A percentile compares a stretch with the other conserved stretches of the same genome.
Evolutionary conservation across 140 eudicot species (phyloP).

Genomic region (Oenanthe javanica): DNA sequence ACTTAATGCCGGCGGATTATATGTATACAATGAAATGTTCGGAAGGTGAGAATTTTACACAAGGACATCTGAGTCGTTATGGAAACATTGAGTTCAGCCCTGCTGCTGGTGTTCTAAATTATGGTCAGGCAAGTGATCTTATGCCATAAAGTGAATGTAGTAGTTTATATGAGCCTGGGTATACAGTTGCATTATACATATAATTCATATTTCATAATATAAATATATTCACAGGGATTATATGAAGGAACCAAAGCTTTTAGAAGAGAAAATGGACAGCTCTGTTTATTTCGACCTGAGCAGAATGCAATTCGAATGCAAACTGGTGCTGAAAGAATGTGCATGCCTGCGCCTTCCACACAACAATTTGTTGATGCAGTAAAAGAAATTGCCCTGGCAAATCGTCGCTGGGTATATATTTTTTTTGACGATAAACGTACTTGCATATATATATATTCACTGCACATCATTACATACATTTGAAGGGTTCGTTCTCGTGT

Average conservation of each 20-base stretch:
- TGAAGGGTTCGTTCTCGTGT: neutral
- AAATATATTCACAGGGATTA: constrained; percentile 44
- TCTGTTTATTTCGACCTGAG: constrained; percentile 71
- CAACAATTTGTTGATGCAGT: constrained; percentile 75
- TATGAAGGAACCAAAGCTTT: constrained; percentile 83
- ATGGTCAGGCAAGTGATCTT: constrained; percentile 38
- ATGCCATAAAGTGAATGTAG: neutral
- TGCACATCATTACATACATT: neutral
- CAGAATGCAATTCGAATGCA: constrained; percentile 85
- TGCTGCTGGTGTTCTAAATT: constrained; percentile 45
- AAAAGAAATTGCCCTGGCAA: constrained; percentile 67
- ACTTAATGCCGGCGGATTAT: constrained; percentile 27
- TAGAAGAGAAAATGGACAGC: constrained; percentile 54
- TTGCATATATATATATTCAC: constrained; percentile 22
- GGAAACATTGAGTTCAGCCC: constrained; percentile 46
- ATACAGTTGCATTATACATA: neutral
- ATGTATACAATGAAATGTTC: constrained; percentile 40
- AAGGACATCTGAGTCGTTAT: constrained; percentile 28
- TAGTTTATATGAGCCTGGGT: neutral
- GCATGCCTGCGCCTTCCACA: constrained; percentile 74
- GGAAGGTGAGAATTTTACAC: constrained; percentile 13
- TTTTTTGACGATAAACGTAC: too few species aligned
- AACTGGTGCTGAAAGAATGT: constrained; percentile 84
- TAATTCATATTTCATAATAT: neutral
- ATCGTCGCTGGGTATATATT: constrained; percentile 90